phyloP scores from a whole-genome alignment of 2,329 filamentous ascomycete genomes.

The Leptographium galeiforme region DNA sequence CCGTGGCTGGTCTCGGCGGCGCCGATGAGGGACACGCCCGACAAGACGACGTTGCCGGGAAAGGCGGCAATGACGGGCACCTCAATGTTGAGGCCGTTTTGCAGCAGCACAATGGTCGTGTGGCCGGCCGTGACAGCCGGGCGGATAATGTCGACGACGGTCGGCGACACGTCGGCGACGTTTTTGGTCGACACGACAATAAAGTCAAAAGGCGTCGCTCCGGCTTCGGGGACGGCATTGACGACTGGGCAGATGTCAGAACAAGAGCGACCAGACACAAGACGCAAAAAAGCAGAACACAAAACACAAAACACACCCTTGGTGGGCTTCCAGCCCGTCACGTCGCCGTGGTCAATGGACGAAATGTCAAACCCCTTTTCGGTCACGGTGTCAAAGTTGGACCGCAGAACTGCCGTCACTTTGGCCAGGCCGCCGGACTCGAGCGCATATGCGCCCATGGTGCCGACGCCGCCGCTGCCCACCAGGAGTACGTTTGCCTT shows the following conservation, averaged over 20 bases:
- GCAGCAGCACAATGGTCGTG: conserved; percentile 8
- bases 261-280: no score
- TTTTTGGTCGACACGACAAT: conserved; percentile 9
- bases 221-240: neutral
- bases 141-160: conserved; percentile 6
- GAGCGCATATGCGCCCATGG: conserved; percentile 7
- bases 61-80: conserved; percentile 4
- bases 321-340: conserved; percentile 2
- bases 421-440: conserved; percentile 5
- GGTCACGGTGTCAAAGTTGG: conserved; percentile 7
- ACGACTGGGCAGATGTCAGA: neutral
- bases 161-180: conserved; percentile 6
- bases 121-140: conserved; percentile 6
- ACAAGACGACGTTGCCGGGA: conserved; percentile 6
- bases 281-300: no score
- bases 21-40: conserved; percentile 3
- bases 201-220: conserved; percentile 5
- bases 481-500: conserved; percentile 7
- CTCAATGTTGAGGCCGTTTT: conserved; percentile 11
- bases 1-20: conserved; percentile 1
- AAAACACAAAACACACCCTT: neutral
- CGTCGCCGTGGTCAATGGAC: conserved; percentile 6
- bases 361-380: conserved; percentile 6
- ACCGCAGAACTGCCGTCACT: conserved; percentile 9
- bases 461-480: conserved; percentile 8